These are phyloP conservation scores for Stemphylium beticola DNA, from an alignment of 2,329 filamentous ascomycete species.

Conservation along the genomic window DNA sequence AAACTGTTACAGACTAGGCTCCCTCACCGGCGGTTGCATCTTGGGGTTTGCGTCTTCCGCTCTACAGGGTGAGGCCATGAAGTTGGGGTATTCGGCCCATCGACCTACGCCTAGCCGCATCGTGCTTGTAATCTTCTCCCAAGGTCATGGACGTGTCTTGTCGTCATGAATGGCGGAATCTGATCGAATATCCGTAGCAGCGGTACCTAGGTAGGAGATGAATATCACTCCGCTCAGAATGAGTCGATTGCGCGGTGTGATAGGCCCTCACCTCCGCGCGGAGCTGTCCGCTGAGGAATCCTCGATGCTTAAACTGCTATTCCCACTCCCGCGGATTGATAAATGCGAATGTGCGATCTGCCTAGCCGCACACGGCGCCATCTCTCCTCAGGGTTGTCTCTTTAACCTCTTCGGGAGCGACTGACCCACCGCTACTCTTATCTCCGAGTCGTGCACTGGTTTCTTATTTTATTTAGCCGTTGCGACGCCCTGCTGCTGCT, in stretches of 20 bases:
- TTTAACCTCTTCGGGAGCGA: slow-evolving; percentile 3
- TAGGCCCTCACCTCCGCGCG: slow-evolving; percentile 13
- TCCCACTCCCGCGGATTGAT: background rate
- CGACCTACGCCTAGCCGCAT: background rate
- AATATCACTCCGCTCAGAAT: background rate
- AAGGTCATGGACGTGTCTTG: background rate
- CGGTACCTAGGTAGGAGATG: too few species aligned
- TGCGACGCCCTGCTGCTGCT: slow-evolving; percentile 2
- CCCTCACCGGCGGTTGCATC: background rate
- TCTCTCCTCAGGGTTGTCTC: slow-evolving; percentile 8
- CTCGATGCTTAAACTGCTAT: background rate
- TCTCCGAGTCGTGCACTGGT: slow-evolving; percentile 16
- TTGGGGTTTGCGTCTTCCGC: background rate
- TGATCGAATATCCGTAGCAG: background rate
- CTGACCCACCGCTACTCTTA: slow-evolving; percentile 10
- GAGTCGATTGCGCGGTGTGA: slow-evolving; percentile 10
- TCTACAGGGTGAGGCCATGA: background rate
- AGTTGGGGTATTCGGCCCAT: background rate
- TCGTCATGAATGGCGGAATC: slow-evolving; percentile 7
- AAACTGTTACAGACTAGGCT: background rate
- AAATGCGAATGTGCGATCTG: slow-evolving; percentile 3
- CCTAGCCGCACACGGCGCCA: slow-evolving; percentile 13
- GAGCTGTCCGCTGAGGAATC: slow-evolving; percentile 22
- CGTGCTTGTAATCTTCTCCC: background rate
- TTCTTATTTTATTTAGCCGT: slow-evolving; percentile 19